These are phyloP conservation scores for Hanseniaspora taiwanica DNA, from an alignment of 805 yeast genomes.

Conservation along the genomic window DNA sequence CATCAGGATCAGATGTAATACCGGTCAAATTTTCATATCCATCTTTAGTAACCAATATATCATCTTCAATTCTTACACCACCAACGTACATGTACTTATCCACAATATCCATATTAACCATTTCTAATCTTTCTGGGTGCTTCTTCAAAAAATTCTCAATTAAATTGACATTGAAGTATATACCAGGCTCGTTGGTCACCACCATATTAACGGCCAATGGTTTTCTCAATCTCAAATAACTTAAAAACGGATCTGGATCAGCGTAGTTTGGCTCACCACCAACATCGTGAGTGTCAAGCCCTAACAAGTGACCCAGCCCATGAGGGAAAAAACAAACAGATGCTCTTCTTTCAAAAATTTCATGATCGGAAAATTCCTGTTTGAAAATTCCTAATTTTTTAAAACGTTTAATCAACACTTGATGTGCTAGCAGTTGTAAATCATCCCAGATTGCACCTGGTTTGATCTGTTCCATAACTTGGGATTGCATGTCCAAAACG, in stretches of 20 bases:
- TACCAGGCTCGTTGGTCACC: constrained; percentile 90
- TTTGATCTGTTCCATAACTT: constrained; percentile 54
- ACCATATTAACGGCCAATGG: constrained; percentile 63
- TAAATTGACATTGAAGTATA: constrained; percentile 77
- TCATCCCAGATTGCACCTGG: constrained; percentile 86
- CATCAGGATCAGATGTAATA: constrained; percentile 76
- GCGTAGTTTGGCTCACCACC: constrained; percentile 80
- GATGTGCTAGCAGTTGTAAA: constrained; percentile 69
- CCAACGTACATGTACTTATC: constrained; percentile 79
- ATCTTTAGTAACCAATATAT: constrained; percentile 57
- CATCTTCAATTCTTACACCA: constrained; percentile 97
- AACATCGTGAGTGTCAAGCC: constrained; percentile 93
- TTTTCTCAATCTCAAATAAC: constrained; percentile 73
- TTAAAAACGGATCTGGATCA: constrained; percentile 66
- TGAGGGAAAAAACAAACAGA: constrained; percentile 85
- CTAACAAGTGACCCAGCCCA: constrained; percentile 87
- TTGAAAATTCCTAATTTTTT: constrained; percentile 65
- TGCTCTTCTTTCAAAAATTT: constrained; percentile 55
- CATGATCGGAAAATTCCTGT: constrained; percentile 40
- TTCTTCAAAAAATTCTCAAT: constrained; percentile 46
- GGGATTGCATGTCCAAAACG: constrained; percentile 71
- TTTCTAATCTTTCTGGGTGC: constrained; percentile 34
- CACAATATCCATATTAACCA: constrained; percentile 50
- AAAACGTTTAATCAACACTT: constrained; percentile 58
- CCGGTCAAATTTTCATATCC: constrained; percentile 77